Evolutionary conservation across 1,139 yeast species (phyloP).

Genomic region (Lodderomyces jiufengensis): DNA sequence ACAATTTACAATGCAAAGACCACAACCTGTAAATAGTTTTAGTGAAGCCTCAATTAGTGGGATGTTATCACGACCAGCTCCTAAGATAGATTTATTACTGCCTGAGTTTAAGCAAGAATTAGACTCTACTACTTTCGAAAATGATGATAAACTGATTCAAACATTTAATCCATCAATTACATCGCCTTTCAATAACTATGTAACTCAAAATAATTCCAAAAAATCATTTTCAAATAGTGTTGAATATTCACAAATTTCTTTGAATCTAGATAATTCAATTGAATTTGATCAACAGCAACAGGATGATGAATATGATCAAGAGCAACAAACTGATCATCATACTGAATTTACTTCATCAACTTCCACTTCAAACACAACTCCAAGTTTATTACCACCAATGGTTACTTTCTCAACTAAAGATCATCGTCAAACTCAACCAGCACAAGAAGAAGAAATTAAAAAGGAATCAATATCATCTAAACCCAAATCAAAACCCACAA

Average conservation of each 20-base stretch:
- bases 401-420: slow-evolving; percentile 23
- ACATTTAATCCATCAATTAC: too few species aligned
- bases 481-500: slow-evolving; percentile 1
- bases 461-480: slow-evolving; percentile 4
- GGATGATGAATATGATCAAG: not conserved
- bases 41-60: not conserved
- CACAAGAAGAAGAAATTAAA: slow-evolving; percentile 2
- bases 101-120: slow-evolving; percentile 19
- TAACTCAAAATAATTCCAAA: slow-evolving; percentile 19
- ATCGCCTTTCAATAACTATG: slow-evolving; percentile 19
- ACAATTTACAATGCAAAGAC: slow-evolving; percentile 1
- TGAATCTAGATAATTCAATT: not conserved
- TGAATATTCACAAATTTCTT: slow-evolving; percentile 8
- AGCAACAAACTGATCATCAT: not conserved
- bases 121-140: too few species aligned
- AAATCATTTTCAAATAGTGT: not conserved
- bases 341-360: slow-evolving; percentile 3
- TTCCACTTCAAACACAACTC: slow-evolving; percentile 2
- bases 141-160: too few species aligned
- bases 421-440: slow-evolving; percentile 1
- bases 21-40: not conserved
- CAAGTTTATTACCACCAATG: slow-evolving; percentile 39
- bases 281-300: not conserved
- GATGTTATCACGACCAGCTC: slow-evolving; percentile 1
- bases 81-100: slow-evolving; percentile 26